Base-by-base conservation (phyloP, 768 basidiomycete genomes). In the Kwoniella heveanensis region DNA sequence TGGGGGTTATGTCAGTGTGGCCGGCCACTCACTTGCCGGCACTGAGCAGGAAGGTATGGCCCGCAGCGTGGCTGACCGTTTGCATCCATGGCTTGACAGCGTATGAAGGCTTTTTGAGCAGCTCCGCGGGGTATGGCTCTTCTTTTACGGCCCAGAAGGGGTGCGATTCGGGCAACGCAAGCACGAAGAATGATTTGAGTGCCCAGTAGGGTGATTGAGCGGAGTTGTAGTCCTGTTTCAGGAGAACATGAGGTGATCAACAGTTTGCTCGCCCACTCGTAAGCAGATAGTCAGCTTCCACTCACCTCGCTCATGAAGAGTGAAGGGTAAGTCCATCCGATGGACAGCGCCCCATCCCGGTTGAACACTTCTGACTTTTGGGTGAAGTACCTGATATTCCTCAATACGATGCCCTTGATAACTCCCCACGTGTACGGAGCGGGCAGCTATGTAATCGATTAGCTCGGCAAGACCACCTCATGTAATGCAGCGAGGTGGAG, bases 161-260 rank as follows among this genome's bases (percentile, higher is more conserved):
- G 76, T 90, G 88, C 0, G 83, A 82, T 19, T 84, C 83, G 1
- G 88, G 85, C 3, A 89, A 82, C 8, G 88, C 82, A 13, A 90
- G 84, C 3, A 87, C 76, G 48, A 87, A 82, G 77, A 91, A 90
- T 1, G 88, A 86, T 74, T 90, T 89, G 81, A 88, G 88, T 71
- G 86, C 88, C 89, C 89, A 90, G 79, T 90, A 91, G 1, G 88
- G 87, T 27, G 88, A 89, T 25, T 88, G 88, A 9, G 50, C 44
- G 9, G 62, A 54, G 13, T 81, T 75, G 17, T 69, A 57, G 0
- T 88, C 88, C 74, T 86, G 88, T 2, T 62, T 67, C n/a, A n/a
- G n/a, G n/a, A n/a, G n/a, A n/a, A n/a, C n/a, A n/a, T n/a, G n/a
- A n/a, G n/a, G n/a, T n/a, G n/a, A n/a, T n/a, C n/a, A n/a, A n/a